These are phyloP conservation scores for Pleodorina starrii DNA, from an alignment of 139 green algal genomes.

Conservation along the genomic window DNA sequence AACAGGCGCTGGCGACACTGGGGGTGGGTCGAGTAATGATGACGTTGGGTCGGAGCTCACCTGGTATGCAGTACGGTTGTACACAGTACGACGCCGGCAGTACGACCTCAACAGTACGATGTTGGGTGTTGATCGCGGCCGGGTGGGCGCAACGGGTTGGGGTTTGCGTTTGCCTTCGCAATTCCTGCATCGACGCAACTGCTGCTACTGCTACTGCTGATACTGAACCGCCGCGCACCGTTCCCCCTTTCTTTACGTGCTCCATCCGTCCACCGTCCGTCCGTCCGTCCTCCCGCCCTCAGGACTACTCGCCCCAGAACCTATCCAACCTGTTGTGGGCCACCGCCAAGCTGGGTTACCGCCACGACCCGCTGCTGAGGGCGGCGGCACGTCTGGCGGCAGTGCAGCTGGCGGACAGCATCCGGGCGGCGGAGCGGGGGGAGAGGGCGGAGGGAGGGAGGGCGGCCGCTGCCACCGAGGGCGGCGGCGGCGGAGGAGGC, in stretches of 20 bases:
- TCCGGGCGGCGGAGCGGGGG: neutral
- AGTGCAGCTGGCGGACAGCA: slow-evolving; percentile 38
- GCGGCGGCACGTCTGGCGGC: neutral
- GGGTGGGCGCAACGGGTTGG: no score
- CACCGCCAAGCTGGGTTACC: slow-evolving; percentile 59
- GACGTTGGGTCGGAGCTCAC: no score
- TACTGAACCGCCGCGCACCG: no score
- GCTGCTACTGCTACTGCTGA: no score
- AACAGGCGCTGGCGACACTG: neutral
- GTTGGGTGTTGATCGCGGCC: no score
- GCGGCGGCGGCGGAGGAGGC: neutral
- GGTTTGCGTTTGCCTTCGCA: no score
- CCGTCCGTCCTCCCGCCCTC: neutral
- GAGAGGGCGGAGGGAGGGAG: neutral
- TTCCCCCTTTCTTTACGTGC: no score
- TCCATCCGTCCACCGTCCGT: no score
- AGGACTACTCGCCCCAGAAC: slow-evolving; percentile 63
- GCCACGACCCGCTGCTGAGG: slow-evolving; percentile 29
- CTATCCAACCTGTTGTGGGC: slow-evolving; percentile 79
- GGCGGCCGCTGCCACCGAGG: neutral
- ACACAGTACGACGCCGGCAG: no score
- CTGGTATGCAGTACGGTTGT: no score
- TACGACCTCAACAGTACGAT: no score
- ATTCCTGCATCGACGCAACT: no score
- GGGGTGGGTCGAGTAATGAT: slow-evolving; percentile 8